These are phyloP conservation scores for Proliferodiscus dingleyae DNA, from an alignment of 2,329 filamentous ascomycete genomes.

Conservation along the genomic window DNA sequence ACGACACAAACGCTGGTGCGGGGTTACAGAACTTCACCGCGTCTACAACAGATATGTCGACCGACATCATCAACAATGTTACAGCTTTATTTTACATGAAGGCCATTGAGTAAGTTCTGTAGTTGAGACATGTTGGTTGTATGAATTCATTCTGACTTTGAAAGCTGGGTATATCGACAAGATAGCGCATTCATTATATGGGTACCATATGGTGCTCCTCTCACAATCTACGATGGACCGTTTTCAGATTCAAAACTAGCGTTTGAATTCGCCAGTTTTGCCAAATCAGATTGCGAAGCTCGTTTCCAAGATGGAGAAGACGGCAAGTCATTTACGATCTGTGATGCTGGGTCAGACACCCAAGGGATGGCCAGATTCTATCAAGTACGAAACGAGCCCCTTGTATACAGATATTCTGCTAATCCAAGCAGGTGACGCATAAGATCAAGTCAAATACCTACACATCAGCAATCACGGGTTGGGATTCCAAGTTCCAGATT, in stretches of 20 bases:
- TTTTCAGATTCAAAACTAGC: neutral
- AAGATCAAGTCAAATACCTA: neutral
- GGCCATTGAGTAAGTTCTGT: neutral
- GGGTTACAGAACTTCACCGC: neutral
- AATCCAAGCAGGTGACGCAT: neutral
- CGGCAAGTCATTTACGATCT: neutral
- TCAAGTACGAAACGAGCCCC: too few species aligned
- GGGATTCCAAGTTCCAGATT: neutral
- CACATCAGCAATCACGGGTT: neutral
- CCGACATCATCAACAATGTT: neutral
- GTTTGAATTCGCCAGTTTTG: neutral
- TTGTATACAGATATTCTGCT: too few species aligned
- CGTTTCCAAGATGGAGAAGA: neutral
- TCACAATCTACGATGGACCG: too few species aligned
- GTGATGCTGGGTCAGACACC: neutral
- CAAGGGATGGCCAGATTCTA: neutral
- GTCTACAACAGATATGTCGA: neutral
- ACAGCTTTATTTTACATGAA: neutral
- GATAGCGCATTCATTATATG: neutral
- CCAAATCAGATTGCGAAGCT: neutral
- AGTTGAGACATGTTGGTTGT: neutral
- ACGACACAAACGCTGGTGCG: neutral
- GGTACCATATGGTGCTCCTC: neutral
- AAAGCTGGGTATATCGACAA: neutral
- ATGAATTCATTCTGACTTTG: neutral